These are phyloP conservation scores for Podospora sp. DNA, from an alignment of 495 filamentous ascomycete species.

Conservation along the genomic window DNA sequence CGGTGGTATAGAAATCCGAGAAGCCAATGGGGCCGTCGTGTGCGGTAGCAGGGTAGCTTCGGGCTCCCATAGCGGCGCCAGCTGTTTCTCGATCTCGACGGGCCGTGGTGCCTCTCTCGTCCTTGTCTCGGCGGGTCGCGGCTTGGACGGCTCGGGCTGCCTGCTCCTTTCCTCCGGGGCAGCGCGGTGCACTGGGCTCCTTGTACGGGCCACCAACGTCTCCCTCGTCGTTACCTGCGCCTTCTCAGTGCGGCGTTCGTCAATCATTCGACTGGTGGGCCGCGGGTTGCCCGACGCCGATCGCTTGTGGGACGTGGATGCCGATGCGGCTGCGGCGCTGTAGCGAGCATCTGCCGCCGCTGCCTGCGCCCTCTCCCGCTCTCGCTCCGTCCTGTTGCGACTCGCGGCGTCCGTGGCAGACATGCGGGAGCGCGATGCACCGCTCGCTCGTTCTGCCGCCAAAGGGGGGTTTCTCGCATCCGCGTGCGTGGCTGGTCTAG, in stretches of 20 bases:
- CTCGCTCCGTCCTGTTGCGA: slow-evolving; percentile 1
- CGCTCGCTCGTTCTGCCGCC: slow-evolving; percentile 35
- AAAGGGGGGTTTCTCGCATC: slow-evolving; percentile 44
- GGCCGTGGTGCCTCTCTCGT: slow-evolving; percentile 37
- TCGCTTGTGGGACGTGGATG: slow-evolving; percentile 44
- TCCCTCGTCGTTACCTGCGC: slow-evolving; percentile 66
- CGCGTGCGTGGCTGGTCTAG: slow-evolving; percentile 37
- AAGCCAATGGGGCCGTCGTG: slow-evolving; percentile 85
- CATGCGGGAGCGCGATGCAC: slow-evolving; percentile 40
- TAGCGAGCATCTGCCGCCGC: slow-evolving; percentile 19
- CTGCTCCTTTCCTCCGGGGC: slow-evolving; percentile 38
- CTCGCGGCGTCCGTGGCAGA: slow-evolving; percentile 30
- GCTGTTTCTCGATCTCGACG: slow-evolving; percentile 25
- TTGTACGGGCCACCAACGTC: slow-evolving; percentile 60
- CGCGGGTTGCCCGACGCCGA: slow-evolving; percentile 47
- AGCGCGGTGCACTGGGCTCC: slow-evolving; percentile 66
- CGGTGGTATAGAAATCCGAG: slow-evolving; percentile 82
- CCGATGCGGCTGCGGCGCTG: neutral
- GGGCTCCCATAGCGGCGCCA: slow-evolving; percentile 67
- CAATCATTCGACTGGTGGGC: slow-evolving; percentile 42
- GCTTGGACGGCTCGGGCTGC: slow-evolving; percentile 41
- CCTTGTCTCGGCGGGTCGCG: slow-evolving; percentile 48
- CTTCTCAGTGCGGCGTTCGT: slow-evolving; percentile 54
- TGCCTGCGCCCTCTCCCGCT: neutral
- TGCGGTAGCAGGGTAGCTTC: slow-evolving; percentile 79